Evolutionary conservation across 163 green algal species (phyloP), one percentile per base, ranked within the genome.

Genomic region (Coccomyxa subellipsoidea): DNA sequence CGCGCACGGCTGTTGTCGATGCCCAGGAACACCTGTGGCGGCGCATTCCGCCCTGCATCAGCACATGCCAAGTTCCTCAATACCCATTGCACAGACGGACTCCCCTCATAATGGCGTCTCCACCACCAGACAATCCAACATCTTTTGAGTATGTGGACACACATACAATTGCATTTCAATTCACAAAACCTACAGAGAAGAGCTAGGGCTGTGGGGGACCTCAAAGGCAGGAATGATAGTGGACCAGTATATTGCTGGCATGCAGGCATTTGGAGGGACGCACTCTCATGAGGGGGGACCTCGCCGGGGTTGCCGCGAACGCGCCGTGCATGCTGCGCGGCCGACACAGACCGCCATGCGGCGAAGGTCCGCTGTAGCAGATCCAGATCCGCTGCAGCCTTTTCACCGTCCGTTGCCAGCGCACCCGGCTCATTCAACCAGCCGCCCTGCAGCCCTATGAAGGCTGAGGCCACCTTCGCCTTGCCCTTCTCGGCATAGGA

Each of bases 1-100:
- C 70, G 38, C 38, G 73, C 80, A 81, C 87, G 81, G 53, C 81
- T 87, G 87, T 92, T 92, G 79, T 92, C 82, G 35, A 92, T 38
- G 27, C 84, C 84, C 69, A 93, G 80, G 54, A 86, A 73, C 77
- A 93, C 81, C 76, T 87, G 34, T 4, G 82, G 36, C 18, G 90
- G 90, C 8, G 87, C 83, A 29, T 79, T 76, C 37, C 87, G 79
- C 76, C 37, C 76, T 80, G 37, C 38, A 32, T 1, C 72, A 40
- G 66, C 66, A 73, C 32, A 23, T 87, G 81, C 76, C 66, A 37
- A 29, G n/a, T 59, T 23, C 54, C 35, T 69, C 18, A 69, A 70
- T 83, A 37, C 31, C 9, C n/a, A 32, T 54, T 4, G 36, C 34
- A 23, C 7, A 34, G 47, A 39, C 2, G 12, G 25, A 54, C 35